Evolutionary conservation across 2,329 filamentous ascomycete species (phyloP).

Genomic region (Rugonectria rugulosa): DNA sequence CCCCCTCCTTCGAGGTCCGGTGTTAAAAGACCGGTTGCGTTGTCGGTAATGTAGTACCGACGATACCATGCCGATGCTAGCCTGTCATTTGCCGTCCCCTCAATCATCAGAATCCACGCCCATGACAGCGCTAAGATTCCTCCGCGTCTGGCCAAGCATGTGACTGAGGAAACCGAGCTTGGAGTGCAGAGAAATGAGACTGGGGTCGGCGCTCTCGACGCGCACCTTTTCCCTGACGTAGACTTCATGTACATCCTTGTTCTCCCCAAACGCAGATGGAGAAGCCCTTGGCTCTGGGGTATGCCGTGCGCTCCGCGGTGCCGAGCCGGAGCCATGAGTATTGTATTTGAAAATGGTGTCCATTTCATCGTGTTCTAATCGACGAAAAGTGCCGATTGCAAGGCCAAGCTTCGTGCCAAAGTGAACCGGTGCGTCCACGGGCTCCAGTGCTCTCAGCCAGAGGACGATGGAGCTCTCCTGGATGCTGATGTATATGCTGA

Average conservation of each 20-base stretch:
- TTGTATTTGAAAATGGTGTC: conserved; percentile 76
- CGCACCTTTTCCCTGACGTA: conserved; percentile 88
- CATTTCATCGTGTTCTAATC: conserved; percentile 80
- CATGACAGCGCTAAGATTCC: conserved; percentile 81
- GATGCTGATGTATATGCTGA: conserved; percentile 79
- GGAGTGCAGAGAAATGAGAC: conserved; percentile 80
- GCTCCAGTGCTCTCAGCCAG: conserved; percentile 73
- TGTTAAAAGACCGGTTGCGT: too few relatives aligned
- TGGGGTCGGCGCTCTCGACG: conserved; percentile 89
- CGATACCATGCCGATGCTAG: conserved; percentile 38
- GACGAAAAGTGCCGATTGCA: conserved; percentile 70
- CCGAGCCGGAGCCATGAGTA: conserved; percentile 41
- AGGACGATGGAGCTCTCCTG: conserved; percentile 75
- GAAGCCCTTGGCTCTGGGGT: conserved; percentile 33
- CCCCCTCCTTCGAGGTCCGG: conserved; percentile 1
- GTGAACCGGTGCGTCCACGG: conserved; percentile 67
- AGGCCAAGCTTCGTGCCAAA: conserved; percentile 73
- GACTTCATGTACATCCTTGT: conserved; percentile 63
- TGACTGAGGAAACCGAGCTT: conserved; percentile 83
- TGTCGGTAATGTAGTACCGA: too few relatives aligned
- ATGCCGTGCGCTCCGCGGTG: conserved; percentile 34
- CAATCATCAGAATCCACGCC: conserved; percentile 55
- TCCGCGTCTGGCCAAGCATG: conserved; percentile 72
- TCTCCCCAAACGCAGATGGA: conserved; percentile 25
- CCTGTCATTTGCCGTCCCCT: conserved; percentile 24